These are phyloP conservation scores for Ophiocordyceps unilateralis DNA, from an alignment of 2,329 filamentous ascomycete species.

Conservation along the genomic window DNA sequence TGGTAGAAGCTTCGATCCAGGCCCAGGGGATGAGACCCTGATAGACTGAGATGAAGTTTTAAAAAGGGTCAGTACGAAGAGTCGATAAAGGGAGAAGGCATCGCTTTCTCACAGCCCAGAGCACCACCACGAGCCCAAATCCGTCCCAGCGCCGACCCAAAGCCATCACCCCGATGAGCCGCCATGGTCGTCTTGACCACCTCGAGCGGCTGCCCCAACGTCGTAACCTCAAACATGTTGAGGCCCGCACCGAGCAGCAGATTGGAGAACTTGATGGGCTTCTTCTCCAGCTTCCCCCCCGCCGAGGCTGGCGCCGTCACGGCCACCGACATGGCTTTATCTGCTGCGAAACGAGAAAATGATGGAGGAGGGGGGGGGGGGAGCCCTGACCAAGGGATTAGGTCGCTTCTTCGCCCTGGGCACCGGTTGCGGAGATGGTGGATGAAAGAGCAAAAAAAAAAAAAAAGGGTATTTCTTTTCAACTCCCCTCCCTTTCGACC, in stretches of 20 bases:
- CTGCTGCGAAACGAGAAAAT: no score
- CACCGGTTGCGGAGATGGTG: no score
- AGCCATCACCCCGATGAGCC: constrained; percentile 80
- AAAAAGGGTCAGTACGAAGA: no score
- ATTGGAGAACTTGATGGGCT: constrained; percentile 99
- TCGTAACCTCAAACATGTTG: constrained; percentile 82
- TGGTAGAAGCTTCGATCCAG: constrained; percentile 99
- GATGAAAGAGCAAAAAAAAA: no score
- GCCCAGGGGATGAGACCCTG: constrained; percentile 99
- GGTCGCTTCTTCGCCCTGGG: constrained; percentile 63
- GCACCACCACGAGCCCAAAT: constrained; percentile 91
- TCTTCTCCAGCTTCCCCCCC: constrained; percentile 66
- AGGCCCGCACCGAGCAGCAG: constrained; percentile 82
- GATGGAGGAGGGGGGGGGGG: constrained; percentile 15
- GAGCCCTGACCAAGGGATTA: constrained; percentile 98
- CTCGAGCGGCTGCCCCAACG: constrained; percentile 67
- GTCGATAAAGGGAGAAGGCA: no score
- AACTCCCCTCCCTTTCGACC: no score
- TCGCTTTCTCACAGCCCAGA: constrained; percentile 74
- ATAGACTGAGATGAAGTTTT: no score
- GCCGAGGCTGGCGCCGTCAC: constrained; percentile 33
- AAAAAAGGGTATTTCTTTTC: no score
- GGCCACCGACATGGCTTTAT: constrained; percentile 45
- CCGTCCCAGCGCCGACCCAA: constrained; percentile 62
- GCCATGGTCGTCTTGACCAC: constrained; percentile 99